phyloP scores from a whole-genome alignment of 2,329 filamentous ascomycete species.

The Colletotrichum shisoi region DNA sequence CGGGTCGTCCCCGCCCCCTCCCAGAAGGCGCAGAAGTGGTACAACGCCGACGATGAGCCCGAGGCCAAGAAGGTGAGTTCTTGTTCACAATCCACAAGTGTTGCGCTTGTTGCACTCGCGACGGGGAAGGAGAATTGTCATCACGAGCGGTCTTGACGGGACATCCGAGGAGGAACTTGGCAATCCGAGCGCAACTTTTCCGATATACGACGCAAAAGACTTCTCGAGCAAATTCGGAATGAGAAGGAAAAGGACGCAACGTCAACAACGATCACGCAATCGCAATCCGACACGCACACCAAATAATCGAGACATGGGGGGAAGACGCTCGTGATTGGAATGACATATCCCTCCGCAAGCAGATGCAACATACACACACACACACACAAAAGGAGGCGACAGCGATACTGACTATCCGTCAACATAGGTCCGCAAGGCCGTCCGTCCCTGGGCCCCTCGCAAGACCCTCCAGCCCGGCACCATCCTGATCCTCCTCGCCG shows the following conservation, averaged over 20 bases:
- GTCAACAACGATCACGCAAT: background rate
- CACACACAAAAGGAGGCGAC: background rate
- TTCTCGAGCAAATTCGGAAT: background rate
- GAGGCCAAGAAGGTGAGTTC: constrained; percentile 92
- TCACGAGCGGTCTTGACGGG: constrained; percentile 25
- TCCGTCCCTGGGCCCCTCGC: constrained; percentile 87
- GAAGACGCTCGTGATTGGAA: constrained; percentile 31
- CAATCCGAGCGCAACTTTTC: constrained; percentile 14
- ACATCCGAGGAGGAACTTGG: constrained; percentile 11
- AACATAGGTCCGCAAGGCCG: constrained; percentile 87
- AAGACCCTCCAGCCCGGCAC: constrained; percentile 91
- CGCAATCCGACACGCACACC: constrained; percentile 6
- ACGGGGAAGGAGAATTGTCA: constrained; percentile 8
- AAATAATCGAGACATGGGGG: background rate
- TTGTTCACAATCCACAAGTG: constrained; percentile 42
- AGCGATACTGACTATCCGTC: constrained; percentile 27
- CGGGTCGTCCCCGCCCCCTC: constrained; percentile 84
- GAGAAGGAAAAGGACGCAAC: background rate
- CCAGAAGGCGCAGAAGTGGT: constrained; percentile 99
- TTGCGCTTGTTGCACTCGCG: constrained; percentile 21
- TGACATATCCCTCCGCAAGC: constrained; percentile 19
- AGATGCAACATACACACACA: background rate
- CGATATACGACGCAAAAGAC: constrained; percentile 10
- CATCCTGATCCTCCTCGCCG: constrained; percentile 98
- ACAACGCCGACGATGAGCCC: constrained; percentile 91